These are phyloP conservation scores for Plasmodium inui DNA, from an alignment of 169 alveolate genomes.

Conservation along the genomic window DNA sequence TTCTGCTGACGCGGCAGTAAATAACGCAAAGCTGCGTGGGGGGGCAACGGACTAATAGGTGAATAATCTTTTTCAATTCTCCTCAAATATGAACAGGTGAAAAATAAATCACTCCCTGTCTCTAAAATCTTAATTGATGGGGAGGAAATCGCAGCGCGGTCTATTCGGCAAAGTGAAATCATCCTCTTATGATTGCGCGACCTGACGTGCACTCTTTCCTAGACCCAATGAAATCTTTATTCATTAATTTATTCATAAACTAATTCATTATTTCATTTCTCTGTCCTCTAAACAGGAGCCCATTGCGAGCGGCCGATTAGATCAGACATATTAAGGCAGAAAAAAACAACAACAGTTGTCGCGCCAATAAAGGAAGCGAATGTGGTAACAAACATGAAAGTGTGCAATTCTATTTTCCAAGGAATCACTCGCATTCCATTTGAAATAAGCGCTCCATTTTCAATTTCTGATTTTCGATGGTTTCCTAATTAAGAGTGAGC, in stretches of 20 bases:
- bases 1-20: background rate
- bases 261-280: too few relatives aligned
- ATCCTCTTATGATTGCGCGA: background rate
- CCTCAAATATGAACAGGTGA: background rate
- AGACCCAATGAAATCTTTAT: background rate
- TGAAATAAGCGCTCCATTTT: background rate
- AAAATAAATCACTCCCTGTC: background rate
- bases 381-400: background rate
- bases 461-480: background rate
- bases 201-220: background rate
- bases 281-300: background rate
- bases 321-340: background rate
- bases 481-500: background rate
- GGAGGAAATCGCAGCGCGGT: background rate
- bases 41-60: background rate
- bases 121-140: too few relatives aligned
- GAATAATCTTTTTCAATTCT: background rate
- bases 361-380: background rate
- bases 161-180: background rate
- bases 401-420: background rate
- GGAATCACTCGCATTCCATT: background rate
- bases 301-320: background rate
- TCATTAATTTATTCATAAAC: too few relatives aligned
- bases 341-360: background rate
- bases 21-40: background rate